Evolutionary conservation across 768 basidiomycete genomes (phyloP).

Genomic region (Lentinula boryana): DNA sequence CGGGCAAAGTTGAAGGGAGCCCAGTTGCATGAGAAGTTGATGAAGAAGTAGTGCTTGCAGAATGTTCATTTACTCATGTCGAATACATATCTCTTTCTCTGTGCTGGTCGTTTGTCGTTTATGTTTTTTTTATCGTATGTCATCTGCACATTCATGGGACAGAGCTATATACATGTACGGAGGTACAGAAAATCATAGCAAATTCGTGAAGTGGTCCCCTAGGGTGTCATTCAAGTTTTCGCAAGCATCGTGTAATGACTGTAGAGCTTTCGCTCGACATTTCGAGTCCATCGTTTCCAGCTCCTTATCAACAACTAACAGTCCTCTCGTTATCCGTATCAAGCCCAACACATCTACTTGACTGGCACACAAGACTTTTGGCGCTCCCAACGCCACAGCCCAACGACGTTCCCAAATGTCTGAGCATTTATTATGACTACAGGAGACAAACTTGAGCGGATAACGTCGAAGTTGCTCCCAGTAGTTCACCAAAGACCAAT

Average conservation of each 20-base stretch:
- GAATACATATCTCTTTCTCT: not conserved
- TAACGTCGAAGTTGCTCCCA: not conserved
- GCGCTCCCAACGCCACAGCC: not conserved
- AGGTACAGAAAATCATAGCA: not conserved
- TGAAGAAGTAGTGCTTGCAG: constrained; percentile 40
- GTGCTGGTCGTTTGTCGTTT: not conserved
- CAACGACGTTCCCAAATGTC: not conserved
- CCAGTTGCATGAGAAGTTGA: constrained; percentile 74
- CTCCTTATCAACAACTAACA: not conserved
- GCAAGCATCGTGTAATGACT: not conserved
- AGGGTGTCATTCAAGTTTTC: not conserved
- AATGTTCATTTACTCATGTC: not conserved
- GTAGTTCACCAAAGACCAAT: not conserved
- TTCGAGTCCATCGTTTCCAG: not conserved
- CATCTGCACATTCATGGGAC: not conserved
- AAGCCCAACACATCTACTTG: not conserved
- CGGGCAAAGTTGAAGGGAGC: constrained; percentile 80
- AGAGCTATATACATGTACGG: not conserved
- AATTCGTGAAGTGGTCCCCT: not conserved
- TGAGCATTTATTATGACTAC: not conserved
- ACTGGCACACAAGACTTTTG: not conserved
- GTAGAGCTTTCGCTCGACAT: not conserved
- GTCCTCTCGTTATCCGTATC: not conserved
- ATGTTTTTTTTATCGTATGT: not conserved
- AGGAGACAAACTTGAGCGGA: not conserved